Conservation (phyloP, 1,139 yeast species). For the Geotrichum carabidarum region DNA sequence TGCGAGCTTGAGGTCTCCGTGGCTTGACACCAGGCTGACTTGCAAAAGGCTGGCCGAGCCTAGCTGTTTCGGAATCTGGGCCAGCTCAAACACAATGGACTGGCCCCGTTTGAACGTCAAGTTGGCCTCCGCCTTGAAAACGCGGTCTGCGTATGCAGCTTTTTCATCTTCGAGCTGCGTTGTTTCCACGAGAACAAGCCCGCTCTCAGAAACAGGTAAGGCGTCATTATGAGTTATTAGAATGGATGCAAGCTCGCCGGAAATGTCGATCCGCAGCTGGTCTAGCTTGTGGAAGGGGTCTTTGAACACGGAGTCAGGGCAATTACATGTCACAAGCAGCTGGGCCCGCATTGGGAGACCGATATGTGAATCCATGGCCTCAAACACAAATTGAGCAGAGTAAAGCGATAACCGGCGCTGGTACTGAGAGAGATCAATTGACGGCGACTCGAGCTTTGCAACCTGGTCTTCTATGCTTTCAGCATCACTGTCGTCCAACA, state of each 20-base stretch:
- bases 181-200: neutral
- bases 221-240: conserved; percentile 23
- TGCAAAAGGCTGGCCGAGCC: conserved; percentile 21
- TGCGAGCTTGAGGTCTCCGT: neutral
- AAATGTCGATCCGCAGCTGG: conserved; percentile 19
- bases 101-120: conserved; percentile 25
- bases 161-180: conserved; percentile 1
- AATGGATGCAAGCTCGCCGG: conserved; percentile 23
- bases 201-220: neutral
- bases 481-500: neutral
- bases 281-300: conserved; percentile 9
- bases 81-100: conserved; percentile 30
- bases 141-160: conserved; percentile 1
- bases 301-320: conserved; percentile 6
- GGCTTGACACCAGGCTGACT: neutral
- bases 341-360: conserved; percentile 28
- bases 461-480: neutral
- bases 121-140: conserved; percentile 22
- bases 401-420: conserved; percentile 13
- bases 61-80: conserved; percentile 25
- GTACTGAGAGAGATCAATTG: neutral
- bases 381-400: conserved; percentile 26
- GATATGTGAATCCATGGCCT: conserved; percentile 23
- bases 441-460: neutral
- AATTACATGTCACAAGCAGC: conserved; percentile 21